Evolutionary conservation across 2,329 filamentous ascomycete species (phyloP).

Genomic region (Verticillium isaacii): DNA sequence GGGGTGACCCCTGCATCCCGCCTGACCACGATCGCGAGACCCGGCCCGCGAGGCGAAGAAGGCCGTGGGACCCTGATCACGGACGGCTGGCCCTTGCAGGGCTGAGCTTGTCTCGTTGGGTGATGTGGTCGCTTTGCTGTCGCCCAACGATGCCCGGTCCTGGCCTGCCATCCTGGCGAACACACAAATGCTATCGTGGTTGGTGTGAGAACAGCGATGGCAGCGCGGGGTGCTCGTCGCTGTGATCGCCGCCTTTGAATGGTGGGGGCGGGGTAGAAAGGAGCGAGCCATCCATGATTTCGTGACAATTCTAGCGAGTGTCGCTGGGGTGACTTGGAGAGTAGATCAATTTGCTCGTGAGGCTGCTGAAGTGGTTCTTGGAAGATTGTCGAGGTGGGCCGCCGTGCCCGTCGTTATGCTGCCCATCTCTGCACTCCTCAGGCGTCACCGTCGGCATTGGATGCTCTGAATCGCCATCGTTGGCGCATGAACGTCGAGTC

Average conservation of each 20-base stretch:
- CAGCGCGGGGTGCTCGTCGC: slow-evolving; percentile 25
- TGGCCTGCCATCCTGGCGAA: background rate
- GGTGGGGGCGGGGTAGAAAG: background rate
- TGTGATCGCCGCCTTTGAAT: slow-evolving; percentile 22
- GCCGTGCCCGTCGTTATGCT: background rate
- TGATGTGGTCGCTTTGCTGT: slow-evolving; percentile 11
- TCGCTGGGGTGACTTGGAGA: background rate
- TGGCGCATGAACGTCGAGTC: background rate
- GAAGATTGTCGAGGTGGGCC: background rate
- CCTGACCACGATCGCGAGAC: background rate
- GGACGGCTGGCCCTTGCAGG: slow-evolving; percentile 7
- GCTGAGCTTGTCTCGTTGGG: slow-evolving; percentile 15
- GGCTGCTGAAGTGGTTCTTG: background rate
- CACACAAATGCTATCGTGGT: no score
- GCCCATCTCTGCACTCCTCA: background rate
- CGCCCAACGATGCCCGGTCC: background rate
- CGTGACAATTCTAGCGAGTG: background rate
- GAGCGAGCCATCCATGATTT: no score
- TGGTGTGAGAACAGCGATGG: background rate
- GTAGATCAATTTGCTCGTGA: background rate
- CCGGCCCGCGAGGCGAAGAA: background rate
- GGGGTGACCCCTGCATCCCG: slow-evolving; percentile 2
- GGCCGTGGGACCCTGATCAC: slow-evolving; percentile 5
- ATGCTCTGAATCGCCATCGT: background rate
- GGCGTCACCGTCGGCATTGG: background rate